A percentile compares a stretch with the other conserved stretches of the same genome.
phyloP scores from a whole-genome alignment of 1,139 yeast genomes.

The Sugiyamaella neomexicana region DNA sequence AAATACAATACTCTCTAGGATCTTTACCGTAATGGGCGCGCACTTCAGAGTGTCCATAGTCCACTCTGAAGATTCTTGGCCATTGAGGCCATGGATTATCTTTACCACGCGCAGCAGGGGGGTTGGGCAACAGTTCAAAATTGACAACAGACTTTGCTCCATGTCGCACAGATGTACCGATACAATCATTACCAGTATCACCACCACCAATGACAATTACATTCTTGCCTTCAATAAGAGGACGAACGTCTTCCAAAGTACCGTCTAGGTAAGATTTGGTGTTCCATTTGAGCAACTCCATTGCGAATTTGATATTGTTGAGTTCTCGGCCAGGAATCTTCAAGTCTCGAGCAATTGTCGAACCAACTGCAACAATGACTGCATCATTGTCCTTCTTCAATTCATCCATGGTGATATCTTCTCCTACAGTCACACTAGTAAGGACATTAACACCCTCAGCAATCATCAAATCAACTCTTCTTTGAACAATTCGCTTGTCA shows the following conservation, averaged over 20 bases:
- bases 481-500: constrained; percentile 87
- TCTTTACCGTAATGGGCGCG: constrained; percentile 93
- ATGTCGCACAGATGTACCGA: constrained; percentile 96
- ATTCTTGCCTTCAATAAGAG: constrained; percentile 74
- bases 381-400: constrained; percentile 70
- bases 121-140: constrained; percentile 92
- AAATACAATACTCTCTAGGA: constrained; percentile 94
- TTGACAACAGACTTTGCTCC: constrained; percentile 95
- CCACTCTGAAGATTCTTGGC: constrained; percentile 97
- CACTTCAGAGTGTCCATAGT: constrained; percentile 96
- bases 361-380: constrained; percentile 90
- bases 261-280: constrained; percentile 87
- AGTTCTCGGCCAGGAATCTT: constrained; percentile 91
- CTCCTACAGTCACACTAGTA: constrained; percentile 78
- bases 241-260: constrained; percentile 73
- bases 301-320: constrained; percentile 88
- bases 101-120: constrained; percentile 80
- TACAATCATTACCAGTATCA: constrained; percentile 99
- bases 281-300: constrained; percentile 86
- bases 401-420: constrained; percentile 67
- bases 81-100: constrained; percentile 99
- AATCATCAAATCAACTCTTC: constrained; percentile 86
- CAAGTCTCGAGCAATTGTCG: constrained; percentile 94
- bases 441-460: constrained; percentile 88
- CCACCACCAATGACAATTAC: constrained; percentile 99